Evolutionary conservation across 768 basidiomycete species (phyloP).

Genomic region (Kwoniella botswanensis): DNA sequence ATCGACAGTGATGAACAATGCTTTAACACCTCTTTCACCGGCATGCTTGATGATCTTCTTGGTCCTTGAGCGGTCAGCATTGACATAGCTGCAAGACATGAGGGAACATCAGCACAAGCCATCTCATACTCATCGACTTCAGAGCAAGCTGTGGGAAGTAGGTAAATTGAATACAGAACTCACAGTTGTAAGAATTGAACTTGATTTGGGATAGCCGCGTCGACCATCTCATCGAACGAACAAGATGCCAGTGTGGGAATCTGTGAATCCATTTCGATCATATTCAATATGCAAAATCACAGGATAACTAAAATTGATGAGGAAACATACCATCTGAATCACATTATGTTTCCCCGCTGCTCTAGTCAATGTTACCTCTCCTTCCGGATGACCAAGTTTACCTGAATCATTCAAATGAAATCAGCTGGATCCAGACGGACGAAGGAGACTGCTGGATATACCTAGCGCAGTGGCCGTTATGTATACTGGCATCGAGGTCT

Average conservation of each 20-base stretch:
- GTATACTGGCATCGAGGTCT: slow-evolving; percentile 76
- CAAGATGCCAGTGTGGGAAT: slow-evolving; percentile 95
- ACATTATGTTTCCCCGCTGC: slow-evolving; percentile 80
- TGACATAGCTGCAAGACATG: slow-evolving; percentile 72
- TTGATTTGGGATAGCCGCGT: slow-evolving; percentile 78
- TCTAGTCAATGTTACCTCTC: slow-evolving; percentile 86
- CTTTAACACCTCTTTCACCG: slow-evolving; percentile 86
- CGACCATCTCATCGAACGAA: slow-evolving; percentile 93
- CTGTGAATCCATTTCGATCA: slow-evolving; percentile 59
- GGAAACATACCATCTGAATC: slow-evolving; percentile 70
- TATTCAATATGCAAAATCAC: too few relatives aligned
- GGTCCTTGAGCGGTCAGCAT: slow-evolving; percentile 83
- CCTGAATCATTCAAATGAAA: slow-evolving; percentile 52
- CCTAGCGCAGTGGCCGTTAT: slow-evolving; percentile 64
- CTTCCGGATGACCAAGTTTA: slow-evolving; percentile 91
- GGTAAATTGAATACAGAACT: slow-evolving; percentile 37
- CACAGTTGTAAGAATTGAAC: slow-evolving; percentile 84
- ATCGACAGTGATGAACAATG: slow-evolving; percentile 94
- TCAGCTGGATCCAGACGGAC: neutral
- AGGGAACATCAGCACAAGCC: too few relatives aligned
- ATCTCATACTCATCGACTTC: too few relatives aligned
- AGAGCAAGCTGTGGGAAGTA: neutral
- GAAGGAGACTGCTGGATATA: neutral
- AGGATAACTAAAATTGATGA: neutral
- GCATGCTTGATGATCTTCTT: slow-evolving; percentile 87